These are phyloP conservation scores for Penicillium sp. DNA, from an alignment of 2,329 filamentous ascomycete genomes.

Conservation along the genomic window DNA sequence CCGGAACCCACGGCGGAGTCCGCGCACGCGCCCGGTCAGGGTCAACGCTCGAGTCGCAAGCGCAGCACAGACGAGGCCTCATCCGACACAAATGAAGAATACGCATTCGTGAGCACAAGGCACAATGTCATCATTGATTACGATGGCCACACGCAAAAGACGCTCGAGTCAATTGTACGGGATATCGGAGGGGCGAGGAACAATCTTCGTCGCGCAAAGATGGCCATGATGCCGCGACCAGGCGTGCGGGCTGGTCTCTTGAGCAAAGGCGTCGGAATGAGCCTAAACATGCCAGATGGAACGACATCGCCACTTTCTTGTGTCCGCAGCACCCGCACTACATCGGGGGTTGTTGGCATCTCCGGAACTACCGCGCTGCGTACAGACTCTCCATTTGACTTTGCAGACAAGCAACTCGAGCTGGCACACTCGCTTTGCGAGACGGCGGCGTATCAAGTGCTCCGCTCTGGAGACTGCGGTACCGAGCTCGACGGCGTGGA, in stretches of 20 bases:
- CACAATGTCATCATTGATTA: conserved; percentile 89
- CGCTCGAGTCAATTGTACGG: conserved; percentile 80
- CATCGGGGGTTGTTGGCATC: conserved; percentile 18
- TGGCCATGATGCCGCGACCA: conserved; percentile 42
- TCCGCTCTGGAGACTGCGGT: conserved; percentile 84
- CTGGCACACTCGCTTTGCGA: conserved; percentile 80
- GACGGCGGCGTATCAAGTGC: conserved; percentile 81
- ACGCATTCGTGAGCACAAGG: conserved; percentile 66
- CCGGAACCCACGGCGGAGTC: conserved; percentile 7
- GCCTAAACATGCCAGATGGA: conserved; percentile 2
- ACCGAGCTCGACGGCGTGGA: conserved; percentile 72
- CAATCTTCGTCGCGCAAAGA: conserved; percentile 81
- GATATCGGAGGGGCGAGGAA: conserved; percentile 80
- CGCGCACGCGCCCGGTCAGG: conserved; percentile 8
- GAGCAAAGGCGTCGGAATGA: conserved; percentile 8
- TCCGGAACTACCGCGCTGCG: conserved; percentile 14
- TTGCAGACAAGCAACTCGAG: conserved; percentile 76
- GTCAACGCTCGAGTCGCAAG: conserved; percentile 31
- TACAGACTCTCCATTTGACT: conserved; percentile 67
- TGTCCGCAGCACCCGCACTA: conserved; percentile 32
- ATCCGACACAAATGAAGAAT: conserved; percentile 35
- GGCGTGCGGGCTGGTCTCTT: conserved; percentile 25
- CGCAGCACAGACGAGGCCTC: conserved; percentile 35
- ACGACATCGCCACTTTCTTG: conserved; percentile 10
- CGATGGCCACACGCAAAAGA: conserved; percentile 80